Conservation (phyloP, 2,329 filamentous ascomycete genomes). For the Fusarium abutilonis region DNA sequence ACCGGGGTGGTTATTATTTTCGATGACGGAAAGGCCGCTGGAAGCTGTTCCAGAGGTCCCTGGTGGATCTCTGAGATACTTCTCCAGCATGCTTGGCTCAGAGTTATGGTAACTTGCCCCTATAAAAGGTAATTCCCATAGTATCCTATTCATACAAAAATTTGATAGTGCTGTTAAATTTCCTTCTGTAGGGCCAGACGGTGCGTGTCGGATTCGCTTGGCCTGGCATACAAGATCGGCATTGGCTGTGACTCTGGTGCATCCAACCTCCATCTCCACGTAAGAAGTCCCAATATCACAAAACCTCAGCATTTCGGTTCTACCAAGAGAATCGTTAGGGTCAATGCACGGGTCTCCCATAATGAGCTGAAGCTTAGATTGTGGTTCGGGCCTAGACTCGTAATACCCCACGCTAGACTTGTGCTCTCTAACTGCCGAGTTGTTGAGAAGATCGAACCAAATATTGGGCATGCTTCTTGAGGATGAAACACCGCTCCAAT, state of each 20-base stretch:
- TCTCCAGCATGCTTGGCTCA: neutral
- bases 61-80: neutral
- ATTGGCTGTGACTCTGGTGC: neutral
- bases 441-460: too few species aligned
- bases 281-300: conserved; percentile 3
- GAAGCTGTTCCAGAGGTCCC: neutral
- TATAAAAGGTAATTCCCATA: neutral
- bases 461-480: too few species aligned
- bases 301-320: neutral
- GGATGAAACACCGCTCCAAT: too few species aligned
- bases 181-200: neutral
- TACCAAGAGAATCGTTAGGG: too few species aligned
- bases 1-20: neutral
- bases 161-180: neutral
- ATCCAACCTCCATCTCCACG: neutral
- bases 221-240: neutral
- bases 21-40: too few species aligned
- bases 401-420: too few species aligned
- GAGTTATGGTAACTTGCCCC: neutral
- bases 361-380: neutral
- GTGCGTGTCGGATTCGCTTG: neutral
- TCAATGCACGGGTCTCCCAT: neutral
- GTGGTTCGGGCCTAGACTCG: too few species aligned
- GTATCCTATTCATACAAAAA: neutral
- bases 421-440: too few species aligned